Base-by-base conservation (phyloP, 2,329 filamentous ascomycete species). In the Cytospora chrysosperma region DNA sequence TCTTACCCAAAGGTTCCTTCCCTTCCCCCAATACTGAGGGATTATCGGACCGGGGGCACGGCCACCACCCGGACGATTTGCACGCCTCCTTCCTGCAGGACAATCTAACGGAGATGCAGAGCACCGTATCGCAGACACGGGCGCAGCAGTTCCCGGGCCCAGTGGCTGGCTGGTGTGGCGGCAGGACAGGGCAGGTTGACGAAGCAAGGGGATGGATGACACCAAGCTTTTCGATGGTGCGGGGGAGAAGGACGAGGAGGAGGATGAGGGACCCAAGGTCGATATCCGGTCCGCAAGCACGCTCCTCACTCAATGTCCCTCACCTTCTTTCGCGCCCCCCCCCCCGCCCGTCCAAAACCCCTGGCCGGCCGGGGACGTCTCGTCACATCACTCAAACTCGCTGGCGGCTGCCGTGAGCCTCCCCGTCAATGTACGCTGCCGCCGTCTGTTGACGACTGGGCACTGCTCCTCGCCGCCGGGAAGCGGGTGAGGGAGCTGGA, bases 381-480 rank as follows among this genome's bases (percentile, higher is more conserved):
- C 30, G 59, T 61, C 59, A 55, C 37, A 28, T 61, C 52, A 15
- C 53, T 40, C 51, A 61, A 37, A 51, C 59, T 50, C 49, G 32
- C 49, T 47, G 30, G 56, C 60, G 55, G 56, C 56, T 54, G 56
- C 26, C 43, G 56, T 57, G 30, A 37, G 56, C 34, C 21, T 56
- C 26, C n/a, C n/a, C 43, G 47, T 40, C 34, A 37, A 27, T 47
- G 43, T 37, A 17, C 8, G 53, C 2, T 47, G 27, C 47, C 52
- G 56, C 21, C 24, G 28, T n/a, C 34, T 37, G 27, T 12, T 17
- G 4, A 10, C 28, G 47, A 49, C 51, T 32, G 24, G 40, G 40
- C 47, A 59, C 43, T 59, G 63, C 56, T 47, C 55, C 40, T 59
- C 47, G 63, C 63, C 63, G 60, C 37, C 56, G 52, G 56, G 56